phyloP scores from a whole-genome alignment of 345 rosid species.

The Eucalyptus camaldulensis region DNA sequence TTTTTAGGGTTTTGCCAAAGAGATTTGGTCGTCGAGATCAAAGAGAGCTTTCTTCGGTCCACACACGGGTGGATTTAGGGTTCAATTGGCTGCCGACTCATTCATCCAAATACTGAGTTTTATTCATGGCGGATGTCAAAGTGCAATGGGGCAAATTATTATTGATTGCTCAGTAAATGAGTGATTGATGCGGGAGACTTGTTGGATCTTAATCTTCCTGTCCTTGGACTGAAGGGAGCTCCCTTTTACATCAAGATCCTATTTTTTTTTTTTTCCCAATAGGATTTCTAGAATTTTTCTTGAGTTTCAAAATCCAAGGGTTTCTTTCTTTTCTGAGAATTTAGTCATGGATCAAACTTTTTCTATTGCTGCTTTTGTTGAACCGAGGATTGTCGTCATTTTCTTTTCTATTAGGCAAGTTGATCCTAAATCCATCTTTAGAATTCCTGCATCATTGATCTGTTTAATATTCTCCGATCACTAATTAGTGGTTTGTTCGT shows the following conservation, averaged over 20 bases:
- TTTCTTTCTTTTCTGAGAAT: neutral
- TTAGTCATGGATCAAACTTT: neutral
- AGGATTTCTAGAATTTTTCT: neutral
- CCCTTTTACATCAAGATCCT: slow-evolving; percentile 26
- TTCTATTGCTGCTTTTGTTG: neutral
- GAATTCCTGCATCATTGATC: neutral
- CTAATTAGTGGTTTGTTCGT: neutral
- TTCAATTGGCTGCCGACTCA: slow-evolving; percentile 99
- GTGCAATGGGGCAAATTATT: neutral
- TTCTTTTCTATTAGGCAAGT: neutral
- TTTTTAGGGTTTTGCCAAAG: neutral
- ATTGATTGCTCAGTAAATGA: slow-evolving; percentile 50
- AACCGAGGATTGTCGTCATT: neutral
- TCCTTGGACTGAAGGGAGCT: slow-evolving; percentile 99
- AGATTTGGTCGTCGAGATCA: neutral
- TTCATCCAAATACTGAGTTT: slow-evolving; percentile 88
- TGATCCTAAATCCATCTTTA: neutral
- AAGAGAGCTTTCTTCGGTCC: slow-evolving; percentile 98
- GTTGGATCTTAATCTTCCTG: slow-evolving; percentile 59
- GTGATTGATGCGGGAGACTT: slow-evolving; percentile 98
- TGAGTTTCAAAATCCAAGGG: neutral
- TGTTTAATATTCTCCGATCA: neutral
- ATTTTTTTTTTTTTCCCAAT: neutral
- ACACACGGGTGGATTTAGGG: slow-evolving; percentile 57
- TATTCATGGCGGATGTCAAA: neutral